Percentiles rank a stretch among this genome's conserved stretches.
phyloP scores from a whole-genome alignment of 2,329 filamentous ascomycete genomes.

The Rachicladosporium sp. region DNA sequence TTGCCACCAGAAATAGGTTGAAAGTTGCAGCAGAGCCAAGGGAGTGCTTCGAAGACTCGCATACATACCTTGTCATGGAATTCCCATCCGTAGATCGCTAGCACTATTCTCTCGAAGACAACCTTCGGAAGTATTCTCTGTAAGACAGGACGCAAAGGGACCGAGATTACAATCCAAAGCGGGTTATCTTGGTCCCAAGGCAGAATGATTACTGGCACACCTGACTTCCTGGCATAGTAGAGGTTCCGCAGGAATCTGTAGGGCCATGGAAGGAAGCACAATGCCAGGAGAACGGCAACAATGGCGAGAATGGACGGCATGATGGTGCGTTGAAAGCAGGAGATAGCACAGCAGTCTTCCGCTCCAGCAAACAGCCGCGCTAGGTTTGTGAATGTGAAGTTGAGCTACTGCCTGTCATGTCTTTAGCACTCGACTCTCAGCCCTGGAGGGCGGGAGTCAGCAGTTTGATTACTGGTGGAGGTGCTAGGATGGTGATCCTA shows the following conservation, averaged over 20 bases:
- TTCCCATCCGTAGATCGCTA: slow-evolving; percentile 18
- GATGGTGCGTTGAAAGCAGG: neutral
- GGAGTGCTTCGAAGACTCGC: too few relatives aligned
- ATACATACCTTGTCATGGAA: slow-evolving; percentile 11
- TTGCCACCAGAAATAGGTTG: too few relatives aligned
- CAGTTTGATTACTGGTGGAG: too few relatives aligned
- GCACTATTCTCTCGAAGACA: slow-evolving; percentile 11
- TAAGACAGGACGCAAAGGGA: slow-evolving; percentile 11
- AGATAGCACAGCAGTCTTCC: too few relatives aligned
- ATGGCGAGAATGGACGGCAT: slow-evolving; percentile 13
- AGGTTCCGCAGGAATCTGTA: slow-evolving; percentile 16
- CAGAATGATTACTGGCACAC: slow-evolving; percentile 15
- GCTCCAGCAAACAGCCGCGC: too few relatives aligned
- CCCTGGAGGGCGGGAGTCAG: too few relatives aligned
- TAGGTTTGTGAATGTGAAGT: too few relatives aligned
- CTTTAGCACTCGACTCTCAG: too few relatives aligned
- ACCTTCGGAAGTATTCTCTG: slow-evolving; percentile 11
- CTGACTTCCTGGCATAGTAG: slow-evolving; percentile 12
- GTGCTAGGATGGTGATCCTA: too few relatives aligned
- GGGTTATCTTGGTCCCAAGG: slow-evolving; percentile 17
- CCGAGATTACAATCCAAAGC: slow-evolving; percentile 16
- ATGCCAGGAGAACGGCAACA: slow-evolving; percentile 7
- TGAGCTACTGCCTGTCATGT: too few relatives aligned
- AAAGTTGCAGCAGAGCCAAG: too few relatives aligned
- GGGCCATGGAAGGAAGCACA: slow-evolving; percentile 11